Base-by-base conservation (phyloP, 345 rosid genomes). In the Rubroshorea leprosula region DNA sequence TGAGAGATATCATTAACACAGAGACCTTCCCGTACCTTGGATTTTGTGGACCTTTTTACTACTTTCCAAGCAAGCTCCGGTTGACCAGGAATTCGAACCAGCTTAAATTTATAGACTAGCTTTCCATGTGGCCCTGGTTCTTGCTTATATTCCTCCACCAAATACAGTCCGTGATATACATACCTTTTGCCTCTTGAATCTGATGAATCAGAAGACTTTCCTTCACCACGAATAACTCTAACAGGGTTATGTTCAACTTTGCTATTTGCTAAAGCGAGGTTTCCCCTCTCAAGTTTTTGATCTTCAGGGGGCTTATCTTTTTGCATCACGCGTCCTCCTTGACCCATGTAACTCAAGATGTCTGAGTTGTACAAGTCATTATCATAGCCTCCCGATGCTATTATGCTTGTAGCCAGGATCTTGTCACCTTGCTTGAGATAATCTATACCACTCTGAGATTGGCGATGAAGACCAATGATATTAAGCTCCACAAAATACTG, bases 171-270 rank as follows among this genome's bases (percentile, higher is more conserved):
- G 76, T 79, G 85, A 43, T 88, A 91, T 4, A 80, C 68, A 62
- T 82, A 91, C 22, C 69, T 69, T 60, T 54, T 65, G 21, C 31
- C 55, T 68, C 58, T 77, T 16, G 66, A 25, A 55, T 66, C 73
- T 0, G 60, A 43, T 26, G 80, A 72, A 57, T 72, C 74, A n/a
- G 76, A 61, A 13, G 60, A 57, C 51, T 69, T 84, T 63, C 66
- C 66, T 43, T 83, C 83, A 22, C 96, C 92, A 55, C 86, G 91
- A 38, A 85, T 82, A 57, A 85, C 97, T 72, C 98, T 79, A 19
- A 91, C 86, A 27, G 78, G 71, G 26, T 57, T 79, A 63, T 68
- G 27, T 14, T 57, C 60, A 21, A 55, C 49, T 10, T 44, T 47
- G 31, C 95, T 86, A 70, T 83, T 92, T 48, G 61, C 72, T 57